Evolutionary conservation across 495 filamentous ascomycete genomes (phyloP), one percentile per base, ranked within the genome.

Genomic region (Sordaria brevicollis): DNA sequence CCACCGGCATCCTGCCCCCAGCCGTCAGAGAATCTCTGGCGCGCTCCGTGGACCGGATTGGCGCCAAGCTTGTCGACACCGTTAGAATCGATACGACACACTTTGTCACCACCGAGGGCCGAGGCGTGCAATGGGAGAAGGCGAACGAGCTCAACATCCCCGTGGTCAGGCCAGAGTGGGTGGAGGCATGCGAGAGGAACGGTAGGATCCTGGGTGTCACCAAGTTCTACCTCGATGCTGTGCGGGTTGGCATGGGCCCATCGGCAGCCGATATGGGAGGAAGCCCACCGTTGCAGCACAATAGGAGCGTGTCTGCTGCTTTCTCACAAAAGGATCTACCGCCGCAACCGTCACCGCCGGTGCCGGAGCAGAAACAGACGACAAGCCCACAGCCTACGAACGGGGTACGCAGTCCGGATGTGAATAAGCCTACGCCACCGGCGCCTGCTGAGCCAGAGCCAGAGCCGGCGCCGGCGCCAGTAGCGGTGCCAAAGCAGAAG

Each of bases 21-120:
- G 85, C 89, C 36, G 85, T 90, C 62, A 87, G 89, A 71, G 93
- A 97, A 68, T 88, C 85, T 49, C 86, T 99, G 1, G 81, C 86
- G 25, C 85, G 83, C 21, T 91, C 93, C 4, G 84, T 97, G 25
- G 90, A 96, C 72, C 86, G 93, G 68, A 96, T 99, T 70, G 95
- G 96, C 38, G 96, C 92, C 49, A 96, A 95, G 82, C 81, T 97
- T 68, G 91, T 93, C 65, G 96, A 98, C 72, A 85, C 87, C 2
- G 96, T 99, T 35, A 86, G 94, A 67, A 98, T 99, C 71, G 95
- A 99, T 75, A 99, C 95, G 4, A 99, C 95, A 17, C 95, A 99
- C 80, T 99, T 98, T 78, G 94, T 99, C 66, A 97, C 94, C 72
- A 94, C 92, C n/a, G 96, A 99, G 77, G 94, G 94, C 2, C 83